Base-by-base conservation (phyloP, 331 rosid genomes). In the Stylosanthes scabra region DNA sequence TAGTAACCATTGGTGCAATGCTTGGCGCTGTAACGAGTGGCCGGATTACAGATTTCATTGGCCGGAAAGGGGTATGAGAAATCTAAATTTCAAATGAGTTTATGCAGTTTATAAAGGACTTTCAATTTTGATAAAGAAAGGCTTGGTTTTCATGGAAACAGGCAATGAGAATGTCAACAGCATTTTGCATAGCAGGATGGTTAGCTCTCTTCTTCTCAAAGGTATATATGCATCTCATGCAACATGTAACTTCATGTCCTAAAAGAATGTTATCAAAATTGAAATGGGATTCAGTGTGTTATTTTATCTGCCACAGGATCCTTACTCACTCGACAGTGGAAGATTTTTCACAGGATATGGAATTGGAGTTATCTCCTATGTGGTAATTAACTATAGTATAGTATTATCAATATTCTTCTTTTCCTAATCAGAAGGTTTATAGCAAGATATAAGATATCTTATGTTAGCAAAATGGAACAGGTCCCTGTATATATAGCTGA, bases 401-500 rank as follows among this genome's bases (percentile, higher is more conserved):
- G 3, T n/a, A n/a, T 6, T n/a, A 20, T 20, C 57, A 51, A 51
- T 10, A 25, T 51, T 65, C 41, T 10, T 28, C 16, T 68, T 3
- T 13, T 14, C 52, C 2, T 2, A n/a, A 10, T 45, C 31, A 47
- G 14, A 37, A 59, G 41, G 65, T 39, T 39, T n/a, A 27, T 6
- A 63, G 49, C 44, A 66, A 7, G 45, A 20, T 16, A n/a, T n/a
- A n/a, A n/a, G n/a, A 13, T 2, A 64, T 54, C 71, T 34, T 29
- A 2, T 3, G 54, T 59, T 59, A 15, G 13, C 46, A 4, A 56
- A 34, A 27, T 71, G 75, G 15, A 70, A 54, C 68, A 93, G 98
- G 92, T 90, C 29, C 97, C 97, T 3, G 51, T 90, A 14, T 93
- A 88, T 59, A 87, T 93, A 82, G 97, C 92, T 45, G 98, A 93